Evolutionary conservation across 2,329 filamentous ascomycete genomes (phyloP).

Genomic region (Chaetomiaceae sp.): DNA sequence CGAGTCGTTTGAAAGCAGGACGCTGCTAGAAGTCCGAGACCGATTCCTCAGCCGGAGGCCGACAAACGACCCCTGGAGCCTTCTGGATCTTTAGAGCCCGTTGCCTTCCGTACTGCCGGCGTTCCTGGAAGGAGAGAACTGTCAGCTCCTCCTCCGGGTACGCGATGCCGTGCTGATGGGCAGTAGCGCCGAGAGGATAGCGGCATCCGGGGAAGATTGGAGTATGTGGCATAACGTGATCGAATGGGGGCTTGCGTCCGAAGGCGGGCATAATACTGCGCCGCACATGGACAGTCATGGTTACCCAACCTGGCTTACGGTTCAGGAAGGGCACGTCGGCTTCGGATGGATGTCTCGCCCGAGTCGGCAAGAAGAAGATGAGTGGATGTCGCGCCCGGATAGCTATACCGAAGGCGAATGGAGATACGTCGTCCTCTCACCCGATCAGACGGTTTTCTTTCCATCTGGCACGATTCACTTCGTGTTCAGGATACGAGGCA

Average conservation of each 20-base stretch:
- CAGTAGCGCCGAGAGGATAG: conserved; percentile 27
- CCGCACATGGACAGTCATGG: conserved; percentile 35
- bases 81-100: conserved; percentile 29
- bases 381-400: not conserved
- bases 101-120: conserved; percentile 27
- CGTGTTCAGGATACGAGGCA: not conserved
- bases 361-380: not conserved
- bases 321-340: conserved; percentile 13
- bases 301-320: conserved; percentile 34
- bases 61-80: conserved; percentile 26
- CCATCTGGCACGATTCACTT: not conserved
- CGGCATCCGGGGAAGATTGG: conserved; percentile 29
- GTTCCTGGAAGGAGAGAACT: conserved; percentile 30
- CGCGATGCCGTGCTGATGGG: conserved; percentile 35
- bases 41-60: not conserved
- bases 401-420: not conserved
- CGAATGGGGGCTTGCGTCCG: conserved; percentile 32
- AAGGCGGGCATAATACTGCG: conserved; percentile 34
- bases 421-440: not conserved
- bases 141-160: conserved; percentile 29
- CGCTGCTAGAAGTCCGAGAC: not conserved
- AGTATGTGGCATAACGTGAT: conserved; percentile 33
- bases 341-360: not conserved
- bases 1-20: not conserved
- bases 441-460: not conserved